Percentiles rank a stretch among this genome's conserved stretches.
These are phyloP conservation scores for Diaporthe longicolla DNA, from an alignment of 2,329 filamentous ascomycete species.

Conservation along the genomic window DNA sequence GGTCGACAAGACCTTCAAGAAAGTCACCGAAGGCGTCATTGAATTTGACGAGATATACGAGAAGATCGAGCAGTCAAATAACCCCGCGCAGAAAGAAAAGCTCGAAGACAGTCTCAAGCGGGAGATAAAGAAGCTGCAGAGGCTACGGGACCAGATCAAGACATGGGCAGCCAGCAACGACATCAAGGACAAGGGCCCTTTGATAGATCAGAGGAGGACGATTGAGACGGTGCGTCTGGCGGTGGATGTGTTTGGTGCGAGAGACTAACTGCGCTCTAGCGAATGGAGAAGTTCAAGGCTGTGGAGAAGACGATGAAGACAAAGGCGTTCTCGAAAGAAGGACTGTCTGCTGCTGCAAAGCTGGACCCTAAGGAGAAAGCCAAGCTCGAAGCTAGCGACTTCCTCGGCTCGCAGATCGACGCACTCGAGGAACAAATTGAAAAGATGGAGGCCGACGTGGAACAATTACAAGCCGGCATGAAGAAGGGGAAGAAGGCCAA, in stretches of 20 bases:
- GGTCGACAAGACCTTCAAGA: conserved; percentile 99
- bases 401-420: conserved; percentile 88
- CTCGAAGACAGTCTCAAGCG: conserved; percentile 98
- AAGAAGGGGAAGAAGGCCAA: conserved; percentile 94
- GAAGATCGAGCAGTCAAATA: conserved; percentile 94
- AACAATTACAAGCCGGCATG: conserved; percentile 86
- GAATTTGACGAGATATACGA: conserved; percentile 97
- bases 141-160: conserved; percentile 98
- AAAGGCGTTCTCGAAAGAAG: conserved; percentile 99
- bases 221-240: conserved; percentile 88
- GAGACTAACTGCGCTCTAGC: conserved; percentile 63
- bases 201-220: conserved; percentile 93
- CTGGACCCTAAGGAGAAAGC: conserved; percentile 98
- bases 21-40: conserved; percentile 91
- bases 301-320: conserved; percentile 99
- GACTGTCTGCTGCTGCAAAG: conserved; percentile 89
- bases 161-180: conserved; percentile 99
- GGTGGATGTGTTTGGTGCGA: conserved; percentile 4
- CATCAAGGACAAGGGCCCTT: conserved; percentile 98
- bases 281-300: conserved; percentile 99
- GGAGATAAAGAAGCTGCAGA: conserved; percentile 99
- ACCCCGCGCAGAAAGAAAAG: conserved; percentile 97
- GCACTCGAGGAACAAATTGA: conserved; percentile 96
- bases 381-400: conserved; percentile 89
- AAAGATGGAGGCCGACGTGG: conserved; percentile 89